Evolutionary conservation across 352 stramenopile species (phyloP), one percentile per base, ranked within the genome.

Genomic region (Phytophthora lateralis): DNA sequence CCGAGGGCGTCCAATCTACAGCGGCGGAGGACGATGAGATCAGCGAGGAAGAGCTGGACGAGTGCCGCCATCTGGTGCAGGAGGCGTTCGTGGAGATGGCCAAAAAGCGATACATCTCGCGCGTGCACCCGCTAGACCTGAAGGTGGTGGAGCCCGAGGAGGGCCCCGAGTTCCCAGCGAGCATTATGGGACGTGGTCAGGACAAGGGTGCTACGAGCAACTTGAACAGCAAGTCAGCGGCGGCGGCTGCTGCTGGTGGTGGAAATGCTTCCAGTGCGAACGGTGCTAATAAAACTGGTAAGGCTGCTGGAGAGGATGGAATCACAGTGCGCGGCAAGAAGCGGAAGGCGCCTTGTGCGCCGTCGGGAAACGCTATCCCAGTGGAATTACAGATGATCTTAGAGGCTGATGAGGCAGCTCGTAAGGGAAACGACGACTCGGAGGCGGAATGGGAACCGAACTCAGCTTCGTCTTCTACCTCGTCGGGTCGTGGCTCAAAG

Each of bases 361-460:
- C 70, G 2, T 60, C 72, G 4, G 73, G 59, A 48, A 87, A 78
- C 48, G 63, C 60, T 56, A 73, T 96, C 27, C 88, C 88, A 0
- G 79, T 96, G 12, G 88, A 95, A 64, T 65, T 96, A 45, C 85
- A 95, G 68, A 80, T 95, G 69, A 93, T 96, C 73, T 69, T 95
- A 9, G 82, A 94, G 52, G 84, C 85, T 0, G 85, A 96, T 24
- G 80, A 93, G 26, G 63, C 60, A 18, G 43, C 61, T 41, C 74
- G 68, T 24, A 73, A 78, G 7, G 67, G 72, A 43, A 72, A 78
- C 8, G 73, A 77, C 39, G 78, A 86, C 32, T 76, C 72, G 37
- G 85, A 92, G 69, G 70, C 76, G 15, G 85, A 93, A 53, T 87
- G 73, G 48, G 78, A 90, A 14, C 69, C 76, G 20, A 73, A 49